Evolutionary conservation across 768 basidiomycete genomes (phyloP).

Genomic region (Tulasnella sp.): DNA sequence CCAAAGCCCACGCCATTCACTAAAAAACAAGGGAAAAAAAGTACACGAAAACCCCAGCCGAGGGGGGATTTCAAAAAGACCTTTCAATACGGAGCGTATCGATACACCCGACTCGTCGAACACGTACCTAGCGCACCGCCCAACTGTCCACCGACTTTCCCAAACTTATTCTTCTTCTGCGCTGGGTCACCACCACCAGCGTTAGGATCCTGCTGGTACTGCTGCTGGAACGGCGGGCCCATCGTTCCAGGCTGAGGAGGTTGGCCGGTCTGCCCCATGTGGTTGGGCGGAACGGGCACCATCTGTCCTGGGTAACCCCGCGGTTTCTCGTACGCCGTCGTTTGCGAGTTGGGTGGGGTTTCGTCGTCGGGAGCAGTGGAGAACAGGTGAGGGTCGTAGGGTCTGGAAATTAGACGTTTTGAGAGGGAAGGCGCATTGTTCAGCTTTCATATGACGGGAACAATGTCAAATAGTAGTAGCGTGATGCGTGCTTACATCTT

Average conservation of each 20-base stretch:
- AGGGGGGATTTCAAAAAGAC: too few relatives aligned
- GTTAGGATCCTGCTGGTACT: neutral
- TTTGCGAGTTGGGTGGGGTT: neutral
- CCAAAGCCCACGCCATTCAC: constrained; percentile 10
- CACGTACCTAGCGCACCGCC: constrained; percentile 9
- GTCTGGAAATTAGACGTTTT: neutral
- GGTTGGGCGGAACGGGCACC: neutral
- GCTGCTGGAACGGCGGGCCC: neutral
- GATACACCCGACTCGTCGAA: neutral
- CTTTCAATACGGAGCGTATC: neutral
- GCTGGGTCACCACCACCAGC: neutral
- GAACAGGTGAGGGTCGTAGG: constrained; percentile 6
- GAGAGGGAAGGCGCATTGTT: neutral
- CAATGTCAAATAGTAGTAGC: neutral
- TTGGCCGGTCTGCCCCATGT: neutral
- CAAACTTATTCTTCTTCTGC: neutral
- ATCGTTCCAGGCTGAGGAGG: neutral
- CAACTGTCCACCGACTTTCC: constrained; percentile 1
- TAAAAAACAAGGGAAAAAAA: neutral
- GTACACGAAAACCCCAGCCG: too few relatives aligned
- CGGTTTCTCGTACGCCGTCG: neutral
- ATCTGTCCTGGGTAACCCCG: neutral
- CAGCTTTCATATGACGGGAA: neutral
- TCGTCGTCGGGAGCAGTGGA: constrained; percentile 3
- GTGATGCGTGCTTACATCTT: neutral